Evolutionary conservation across 2,329 filamentous ascomycete species (phyloP).

Genomic region (Xylaria polymorpha): DNA sequence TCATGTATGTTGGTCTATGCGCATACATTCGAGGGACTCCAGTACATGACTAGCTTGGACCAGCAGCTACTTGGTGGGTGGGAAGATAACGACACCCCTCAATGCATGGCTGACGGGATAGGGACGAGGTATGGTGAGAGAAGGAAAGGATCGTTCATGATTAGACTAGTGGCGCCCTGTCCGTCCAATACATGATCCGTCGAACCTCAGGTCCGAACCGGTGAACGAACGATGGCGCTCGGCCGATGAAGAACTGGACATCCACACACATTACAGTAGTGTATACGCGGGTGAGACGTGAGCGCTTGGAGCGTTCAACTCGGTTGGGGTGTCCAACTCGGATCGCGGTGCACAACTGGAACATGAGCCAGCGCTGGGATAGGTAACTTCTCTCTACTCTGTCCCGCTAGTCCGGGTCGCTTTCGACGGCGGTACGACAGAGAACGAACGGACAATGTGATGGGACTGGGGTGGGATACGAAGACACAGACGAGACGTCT

Average conservation of each 20-base stretch:
- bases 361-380: background rate
- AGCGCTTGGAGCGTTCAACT: background rate
- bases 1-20: slow-evolving; percentile 1
- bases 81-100: background rate
- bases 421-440: background rate
- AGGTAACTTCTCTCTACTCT: slow-evolving; percentile 12
- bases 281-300: slow-evolving; percentile 8
- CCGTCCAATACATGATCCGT: slow-evolving; percentile 2
- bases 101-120: slow-evolving; percentile 11
- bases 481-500: background rate
- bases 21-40: background rate
- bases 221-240: background rate
- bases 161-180: slow-evolving; percentile 5
- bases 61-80: background rate
- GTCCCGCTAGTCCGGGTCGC: slow-evolving; percentile 25
- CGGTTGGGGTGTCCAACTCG: background rate
- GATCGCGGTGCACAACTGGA: background rate
- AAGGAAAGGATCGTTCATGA: slow-evolving; percentile 7
- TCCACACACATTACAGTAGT: slow-evolving; percentile 2
- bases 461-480: background rate
- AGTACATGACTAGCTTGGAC: background rate
- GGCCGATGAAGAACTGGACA: slow-evolving; percentile 9
- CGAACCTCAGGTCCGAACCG: slow-evolving; percentile 5
- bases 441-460: background rate
- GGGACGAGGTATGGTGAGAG: background rate